These are phyloP conservation scores for Blastobotrys ciferrii DNA, from an alignment of 1,139 yeast species.

Conservation along the genomic window DNA sequence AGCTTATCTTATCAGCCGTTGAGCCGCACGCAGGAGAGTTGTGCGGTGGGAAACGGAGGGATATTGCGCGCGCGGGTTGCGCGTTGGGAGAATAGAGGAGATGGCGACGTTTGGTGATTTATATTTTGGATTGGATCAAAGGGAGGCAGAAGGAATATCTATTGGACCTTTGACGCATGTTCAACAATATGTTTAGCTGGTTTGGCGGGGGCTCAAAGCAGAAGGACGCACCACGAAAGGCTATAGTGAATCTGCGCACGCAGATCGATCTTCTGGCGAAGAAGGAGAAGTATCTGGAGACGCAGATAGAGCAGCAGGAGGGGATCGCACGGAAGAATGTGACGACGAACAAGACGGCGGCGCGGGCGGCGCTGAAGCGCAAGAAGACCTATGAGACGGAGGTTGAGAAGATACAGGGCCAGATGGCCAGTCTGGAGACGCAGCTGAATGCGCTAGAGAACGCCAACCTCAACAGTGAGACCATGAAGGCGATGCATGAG, in stretches of 20 bases:
- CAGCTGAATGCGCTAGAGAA: constrained; percentile 89
- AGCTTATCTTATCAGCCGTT: neutral
- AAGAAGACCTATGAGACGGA: constrained; percentile 81
- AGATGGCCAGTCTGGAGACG: constrained; percentile 83
- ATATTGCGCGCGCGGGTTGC: neutral
- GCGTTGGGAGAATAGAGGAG: neutral
- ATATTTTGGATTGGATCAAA: constrained; percentile 1
- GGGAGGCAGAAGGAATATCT: neutral
- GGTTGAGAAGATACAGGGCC: constrained; percentile 77
- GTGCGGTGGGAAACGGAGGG: neutral
- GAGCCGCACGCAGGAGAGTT: neutral
- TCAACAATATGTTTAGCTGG: constrained; percentile 30
- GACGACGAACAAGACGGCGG: constrained; percentile 68
- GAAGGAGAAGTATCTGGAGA: constrained; percentile 78
- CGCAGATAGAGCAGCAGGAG: constrained; percentile 81
- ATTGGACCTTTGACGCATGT: neutral
- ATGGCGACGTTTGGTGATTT: neutral
- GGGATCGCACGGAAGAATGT: constrained; percentile 71
- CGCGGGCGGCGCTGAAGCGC: constrained; percentile 83
- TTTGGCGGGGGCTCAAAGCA: constrained; percentile 68
- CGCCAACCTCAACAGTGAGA: constrained; percentile 93
- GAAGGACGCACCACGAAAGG: constrained; percentile 87
- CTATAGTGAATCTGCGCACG: constrained; percentile 84
- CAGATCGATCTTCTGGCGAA: constrained; percentile 84
- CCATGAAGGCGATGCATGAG: constrained; percentile 98